Evolutionary conservation across 2,329 filamentous ascomycete species (phyloP), one percentile per base, ranked within the genome.

Genomic region (Rhytidhysteron rufulum): DNA sequence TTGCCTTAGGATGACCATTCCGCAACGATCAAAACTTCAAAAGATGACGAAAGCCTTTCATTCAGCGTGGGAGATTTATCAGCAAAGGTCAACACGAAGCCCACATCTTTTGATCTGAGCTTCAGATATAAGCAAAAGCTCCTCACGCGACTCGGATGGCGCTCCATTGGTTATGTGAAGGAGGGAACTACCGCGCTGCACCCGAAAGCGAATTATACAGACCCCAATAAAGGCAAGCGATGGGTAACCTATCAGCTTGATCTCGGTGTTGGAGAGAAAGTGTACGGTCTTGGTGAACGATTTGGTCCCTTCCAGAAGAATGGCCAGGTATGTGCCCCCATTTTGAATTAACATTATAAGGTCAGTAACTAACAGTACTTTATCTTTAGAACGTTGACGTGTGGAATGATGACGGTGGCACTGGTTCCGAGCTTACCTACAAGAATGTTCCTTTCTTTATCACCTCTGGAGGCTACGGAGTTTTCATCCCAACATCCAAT

Each of bases 401-500:
- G 34, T 47, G 44, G 44, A 47, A 47, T 33, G 41, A 47, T 22
- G 44, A 47, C 18, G 44, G 44, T n/a, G 44, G 44, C 13, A 47
- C 44, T 27, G 44, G 44, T 18, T 47, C 44, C 10, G 44, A 47
- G 31, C 41, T 47, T 21, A 47, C 44, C 3, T 47, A 47, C 24
- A 47, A 47, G 32, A 47, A 47, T 18, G 19, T 34, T n/a, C 41
- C 46, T 22, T 49, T 49, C 39, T 49, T 44, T 37, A 37, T 49
- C 37, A 49, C 47, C 15, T 47, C 44, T 8, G 39, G 36, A 13
- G 47, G 47, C 17, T 49, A 49, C 32, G 47, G 47, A 16, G 37
- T 49, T 18, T 49, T 44, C 34, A 44, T 44, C 20, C 41, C 41
- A 13, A 43, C 41, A 4, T 43, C 41, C 6, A 43, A 31, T 33